Evolutionary conservation across 148 eudicot genomes (phyloP).

Genomic region (Simmondsia chinensis): DNA sequence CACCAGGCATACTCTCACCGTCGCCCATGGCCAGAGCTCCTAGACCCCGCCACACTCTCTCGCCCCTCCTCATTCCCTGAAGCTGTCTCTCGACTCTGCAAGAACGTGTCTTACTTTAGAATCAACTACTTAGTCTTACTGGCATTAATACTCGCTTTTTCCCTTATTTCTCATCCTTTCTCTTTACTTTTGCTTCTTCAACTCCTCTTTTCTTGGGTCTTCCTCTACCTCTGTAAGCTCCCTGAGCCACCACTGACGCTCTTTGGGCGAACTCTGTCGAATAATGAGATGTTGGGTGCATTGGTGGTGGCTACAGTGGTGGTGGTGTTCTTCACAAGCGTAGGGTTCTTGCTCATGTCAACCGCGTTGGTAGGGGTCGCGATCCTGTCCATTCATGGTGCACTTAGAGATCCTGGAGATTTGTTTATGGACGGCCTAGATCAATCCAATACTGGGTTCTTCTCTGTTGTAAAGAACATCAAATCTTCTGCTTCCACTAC

Average conservation of each 20-base stretch:
- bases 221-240: slow-evolving; percentile 48
- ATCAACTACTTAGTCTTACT: slow-evolving; percentile 39
- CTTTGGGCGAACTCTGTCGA: slow-evolving; percentile 33
- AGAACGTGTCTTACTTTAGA: slow-evolving; percentile 45
- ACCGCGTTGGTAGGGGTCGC: slow-evolving; percentile 22
- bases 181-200: slow-evolving; percentile 32
- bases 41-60: slow-evolving; percentile 34
- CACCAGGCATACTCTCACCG: slow-evolving; percentile 28
- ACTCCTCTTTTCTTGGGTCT: slow-evolving; percentile 51
- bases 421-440: slow-evolving; percentile 42
- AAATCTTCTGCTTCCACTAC: slow-evolving; percentile 24
- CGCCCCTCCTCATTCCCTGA: slow-evolving; percentile 34
- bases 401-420: slow-evolving; percentile 52
- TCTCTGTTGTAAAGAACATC: slow-evolving; percentile 27
- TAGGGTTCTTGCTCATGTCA: slow-evolving; percentile 45
- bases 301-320: slow-evolving; percentile 23
- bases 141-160: slow-evolving; percentile 31
- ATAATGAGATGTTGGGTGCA: slow-evolving; percentile 32
- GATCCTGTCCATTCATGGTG: slow-evolving; percentile 40
- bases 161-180: slow-evolving; percentile 47
- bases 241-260: slow-evolving; percentile 38
- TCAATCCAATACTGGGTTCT: slow-evolving; percentile 20
- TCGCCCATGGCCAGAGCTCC: slow-evolving; percentile 48
- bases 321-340: slow-evolving; percentile 41
- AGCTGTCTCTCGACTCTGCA: slow-evolving; percentile 34